phyloP scores from a whole-genome alignment of 495 filamentous ascomycete species.

The Bryoglossum gracile region DNA sequence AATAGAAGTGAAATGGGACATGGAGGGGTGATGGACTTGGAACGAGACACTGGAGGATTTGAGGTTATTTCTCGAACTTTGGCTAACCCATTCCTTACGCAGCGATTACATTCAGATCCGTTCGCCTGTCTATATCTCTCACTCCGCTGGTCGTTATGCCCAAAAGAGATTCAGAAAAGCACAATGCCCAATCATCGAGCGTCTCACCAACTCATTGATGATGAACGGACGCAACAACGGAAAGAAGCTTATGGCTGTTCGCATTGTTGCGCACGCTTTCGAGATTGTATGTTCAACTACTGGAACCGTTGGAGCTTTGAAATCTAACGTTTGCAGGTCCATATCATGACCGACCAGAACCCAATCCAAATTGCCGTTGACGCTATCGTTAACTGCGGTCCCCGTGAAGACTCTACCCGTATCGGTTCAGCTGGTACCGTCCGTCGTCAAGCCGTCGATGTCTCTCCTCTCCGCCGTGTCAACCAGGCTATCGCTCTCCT shows the following conservation, averaged over 20 bases:
- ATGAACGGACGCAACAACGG: constrained; percentile 99
- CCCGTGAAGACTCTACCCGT: constrained; percentile 98
- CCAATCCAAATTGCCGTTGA: constrained; percentile 99
- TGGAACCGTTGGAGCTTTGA: constrained; percentile 7
- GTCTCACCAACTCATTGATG: constrained; percentile 99
- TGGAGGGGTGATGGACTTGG: neutral
- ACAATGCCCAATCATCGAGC: constrained; percentile 99
- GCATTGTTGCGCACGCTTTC: constrained; percentile 97
- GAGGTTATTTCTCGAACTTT: neutral
- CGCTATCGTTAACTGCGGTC: constrained; percentile 99
- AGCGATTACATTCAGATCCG: constrained; percentile 99
- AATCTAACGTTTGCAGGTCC: constrained; percentile 59
- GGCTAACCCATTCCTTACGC: constrained; percentile 41
- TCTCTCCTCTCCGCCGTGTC: constrained; percentile 96
- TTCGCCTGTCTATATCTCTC: constrained; percentile 93
- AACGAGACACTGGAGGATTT: constrained; percentile 1
- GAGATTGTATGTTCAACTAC: constrained; percentile 76
- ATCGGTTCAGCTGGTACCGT: constrained; percentile 99
- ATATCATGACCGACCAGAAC: constrained; percentile 99
- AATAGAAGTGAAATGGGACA: neutral
- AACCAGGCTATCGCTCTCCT: constrained; percentile 98
- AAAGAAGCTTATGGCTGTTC: constrained; percentile 99
- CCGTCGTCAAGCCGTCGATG: constrained; percentile 99
- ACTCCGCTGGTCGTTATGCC: constrained; percentile 97
- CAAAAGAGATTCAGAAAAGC: constrained; percentile 99